phyloP scores from a whole-genome alignment of 495 filamentous ascomycete genomes.

The Aspergillus biplanus region DNA sequence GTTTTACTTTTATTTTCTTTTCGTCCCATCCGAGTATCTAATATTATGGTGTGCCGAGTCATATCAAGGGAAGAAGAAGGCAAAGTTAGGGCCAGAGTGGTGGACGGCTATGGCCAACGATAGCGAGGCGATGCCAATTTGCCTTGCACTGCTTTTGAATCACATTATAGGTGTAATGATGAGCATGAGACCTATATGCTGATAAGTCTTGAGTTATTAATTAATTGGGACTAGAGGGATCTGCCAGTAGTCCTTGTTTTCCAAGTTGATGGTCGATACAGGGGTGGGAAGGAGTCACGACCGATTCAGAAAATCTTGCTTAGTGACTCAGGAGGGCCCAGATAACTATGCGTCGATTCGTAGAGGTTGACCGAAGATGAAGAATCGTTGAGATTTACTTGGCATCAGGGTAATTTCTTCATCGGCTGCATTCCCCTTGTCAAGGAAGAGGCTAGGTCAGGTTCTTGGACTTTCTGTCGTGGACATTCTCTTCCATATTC shows the following conservation, averaged over 20 bases:
- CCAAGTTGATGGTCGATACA: background rate
- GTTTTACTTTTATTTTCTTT: too few species aligned
- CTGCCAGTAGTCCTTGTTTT: background rate
- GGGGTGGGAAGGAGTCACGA: background rate
- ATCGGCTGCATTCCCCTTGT: background rate
- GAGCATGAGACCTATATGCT: background rate
- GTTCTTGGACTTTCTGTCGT: conserved; percentile 5
- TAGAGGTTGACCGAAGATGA: background rate
- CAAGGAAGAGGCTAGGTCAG: background rate
- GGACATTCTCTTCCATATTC: conserved; percentile 4
- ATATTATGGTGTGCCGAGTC: too few species aligned
- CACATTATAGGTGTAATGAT: background rate
- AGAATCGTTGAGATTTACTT: background rate
- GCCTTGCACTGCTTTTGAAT: too few species aligned
- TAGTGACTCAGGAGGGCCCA: background rate
- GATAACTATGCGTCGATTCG: background rate
- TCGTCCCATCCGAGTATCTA: too few species aligned
- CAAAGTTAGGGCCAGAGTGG: too few species aligned
- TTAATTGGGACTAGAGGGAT: background rate
- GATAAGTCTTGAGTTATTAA: background rate
- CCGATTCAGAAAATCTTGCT: conserved; percentile 4
- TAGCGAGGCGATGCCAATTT: too few species aligned
- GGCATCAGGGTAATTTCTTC: conserved; percentile 1
- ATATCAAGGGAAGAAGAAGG: too few species aligned
- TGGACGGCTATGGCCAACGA: too few species aligned